Evolutionary conservation across 2,329 filamentous ascomycete species (phyloP), one percentile per base, ranked within the genome.

Genomic region (Fusarium algeriense): DNA sequence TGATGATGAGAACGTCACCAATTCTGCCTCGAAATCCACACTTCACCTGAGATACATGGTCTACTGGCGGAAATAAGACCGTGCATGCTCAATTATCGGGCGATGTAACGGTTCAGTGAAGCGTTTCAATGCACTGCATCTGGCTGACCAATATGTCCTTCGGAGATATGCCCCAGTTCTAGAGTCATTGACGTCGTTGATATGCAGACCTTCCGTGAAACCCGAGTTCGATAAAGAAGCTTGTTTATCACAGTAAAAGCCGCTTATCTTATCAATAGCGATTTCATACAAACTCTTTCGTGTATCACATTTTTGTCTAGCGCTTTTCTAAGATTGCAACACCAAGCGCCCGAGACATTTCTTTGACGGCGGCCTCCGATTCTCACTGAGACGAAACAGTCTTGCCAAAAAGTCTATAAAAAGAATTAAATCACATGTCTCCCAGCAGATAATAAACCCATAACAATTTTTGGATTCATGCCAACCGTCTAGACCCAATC

Each of bases 141-240:
- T 3, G 9, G 49, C 37, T 56, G 44, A 55, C 61, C 14, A 55
- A 62, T 55, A 30, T 32, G 20, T 26, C 5, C 1, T 26, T 34
- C 28, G 23, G 17, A 2, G 49, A 52, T 32, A 5, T 34, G 17
- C n/a, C 49, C 43, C 17, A 48, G 20, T 35, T 26, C 2, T 3
- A 45, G n/a, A 45, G 34, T 50, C 44, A 44, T 14, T 63, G 58
- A 64, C 58, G 59, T 64, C 58, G 19, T 56, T 10, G 13, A 37
- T 20, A 5, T 46, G 41, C 37, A 26, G 50, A 45, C 12, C 11
- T 37, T 19, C 30, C 32, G 15, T 9, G 14, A 11, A 19, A 1
- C 12, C 8, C 17, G 32, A 5, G 17, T 3, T 12, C 9, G 6
- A 26, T 6, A 4, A 6, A 37, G 12, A 26, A 26, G 13, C 17